Conservation (phyloP, 2,329 filamentous ascomycete species). For the Fusarium odoratissimum region DNA sequence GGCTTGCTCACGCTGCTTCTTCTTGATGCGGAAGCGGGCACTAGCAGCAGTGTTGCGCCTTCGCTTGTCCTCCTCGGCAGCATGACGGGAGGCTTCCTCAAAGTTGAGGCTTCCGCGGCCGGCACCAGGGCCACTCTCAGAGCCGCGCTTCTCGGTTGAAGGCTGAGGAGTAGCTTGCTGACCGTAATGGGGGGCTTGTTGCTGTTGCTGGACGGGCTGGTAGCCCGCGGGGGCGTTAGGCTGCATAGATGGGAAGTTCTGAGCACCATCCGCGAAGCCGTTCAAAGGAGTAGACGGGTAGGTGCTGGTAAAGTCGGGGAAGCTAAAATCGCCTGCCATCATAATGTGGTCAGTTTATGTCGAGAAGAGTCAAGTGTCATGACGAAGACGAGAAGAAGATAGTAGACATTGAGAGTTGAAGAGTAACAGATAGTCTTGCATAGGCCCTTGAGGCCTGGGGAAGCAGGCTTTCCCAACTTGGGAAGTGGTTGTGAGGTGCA, state of each 20-base stretch:
- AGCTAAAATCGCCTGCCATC: conserved; percentile 69
- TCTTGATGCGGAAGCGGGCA: conserved; percentile 91
- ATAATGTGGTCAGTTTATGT: conserved; percentile 48
- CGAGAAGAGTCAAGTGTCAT: conserved; percentile 38
- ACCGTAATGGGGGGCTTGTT: conserved; percentile 45
- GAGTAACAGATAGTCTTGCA: conserved; percentile 38
- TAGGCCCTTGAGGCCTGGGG: conserved; percentile 30
- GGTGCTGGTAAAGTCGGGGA: conserved; percentile 64
- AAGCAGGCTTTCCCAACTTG: conserved; percentile 43
- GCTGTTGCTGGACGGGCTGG: conserved; percentile 51
- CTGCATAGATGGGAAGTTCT: conserved; percentile 64
- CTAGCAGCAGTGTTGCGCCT: conserved; percentile 89
- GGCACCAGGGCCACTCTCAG: conserved; percentile 54
- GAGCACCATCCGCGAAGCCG: conserved; percentile 50
- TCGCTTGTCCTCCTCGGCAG: conserved; percentile 90
- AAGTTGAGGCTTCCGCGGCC: conserved; percentile 62
- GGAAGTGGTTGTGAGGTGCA: conserved; percentile 42
- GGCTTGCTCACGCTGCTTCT: conserved; percentile 93
- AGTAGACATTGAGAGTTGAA: conserved; percentile 34
- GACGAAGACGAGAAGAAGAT: conserved; percentile 28
- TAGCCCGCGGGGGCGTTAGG: conserved; percentile 62
- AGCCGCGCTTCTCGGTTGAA: conserved; percentile 58
- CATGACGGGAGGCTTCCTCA: conserved; percentile 77
- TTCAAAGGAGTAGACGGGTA: conserved; percentile 64
- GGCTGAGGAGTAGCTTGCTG: conserved; percentile 47